Conservation (phyloP, 2,329 filamentous ascomycete genomes). For the Cladosporium austrohemisphaericum region DNA sequence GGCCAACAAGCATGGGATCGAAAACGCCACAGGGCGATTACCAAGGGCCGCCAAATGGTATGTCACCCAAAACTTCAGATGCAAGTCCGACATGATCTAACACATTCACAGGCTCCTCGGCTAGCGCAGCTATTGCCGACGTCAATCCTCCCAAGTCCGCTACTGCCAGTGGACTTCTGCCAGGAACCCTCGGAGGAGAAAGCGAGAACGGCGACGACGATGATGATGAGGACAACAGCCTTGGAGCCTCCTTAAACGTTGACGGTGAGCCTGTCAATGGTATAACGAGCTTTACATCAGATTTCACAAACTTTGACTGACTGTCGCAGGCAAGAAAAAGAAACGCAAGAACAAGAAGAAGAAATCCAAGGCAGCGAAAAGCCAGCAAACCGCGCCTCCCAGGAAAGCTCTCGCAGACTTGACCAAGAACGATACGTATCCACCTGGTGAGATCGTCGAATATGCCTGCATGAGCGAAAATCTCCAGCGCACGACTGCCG, state of each 20-base stretch:
- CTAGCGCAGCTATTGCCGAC: conserved; percentile 25
- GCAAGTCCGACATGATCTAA: neutral
- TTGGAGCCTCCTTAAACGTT: conserved; percentile 12
- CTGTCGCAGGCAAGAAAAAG: conserved; percentile 19
- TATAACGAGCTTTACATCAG: neutral
- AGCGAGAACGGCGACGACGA: conserved; percentile 31
- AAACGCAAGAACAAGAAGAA: conserved; percentile 54
- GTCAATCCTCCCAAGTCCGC: conserved; percentile 35
- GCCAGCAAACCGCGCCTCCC: conserved; percentile 76
- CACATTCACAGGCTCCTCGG: conserved; percentile 27
- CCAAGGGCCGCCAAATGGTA: conserved; percentile 54
- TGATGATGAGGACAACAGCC: conserved; percentile 19
- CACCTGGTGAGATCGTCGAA: conserved; percentile 72
- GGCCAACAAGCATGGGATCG: conserved; percentile 37
- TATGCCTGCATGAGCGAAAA: conserved; percentile 67
- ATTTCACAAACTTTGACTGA: conserved; percentile 14
- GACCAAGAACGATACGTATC: conserved; percentile 69
- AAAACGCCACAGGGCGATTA: conserved; percentile 61
- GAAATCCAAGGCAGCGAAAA: conserved; percentile 64
- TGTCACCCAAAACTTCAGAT: no score
- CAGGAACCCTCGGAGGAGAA: conserved; percentile 31
- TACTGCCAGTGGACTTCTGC: conserved; percentile 33
- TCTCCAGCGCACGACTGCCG: conserved; percentile 71
- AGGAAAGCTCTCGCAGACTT: conserved; percentile 69
- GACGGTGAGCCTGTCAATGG: conserved; percentile 2